Base-by-base conservation (phyloP, 2,329 filamentous ascomycete species). In the Ascochyta clinopodiicola region DNA sequence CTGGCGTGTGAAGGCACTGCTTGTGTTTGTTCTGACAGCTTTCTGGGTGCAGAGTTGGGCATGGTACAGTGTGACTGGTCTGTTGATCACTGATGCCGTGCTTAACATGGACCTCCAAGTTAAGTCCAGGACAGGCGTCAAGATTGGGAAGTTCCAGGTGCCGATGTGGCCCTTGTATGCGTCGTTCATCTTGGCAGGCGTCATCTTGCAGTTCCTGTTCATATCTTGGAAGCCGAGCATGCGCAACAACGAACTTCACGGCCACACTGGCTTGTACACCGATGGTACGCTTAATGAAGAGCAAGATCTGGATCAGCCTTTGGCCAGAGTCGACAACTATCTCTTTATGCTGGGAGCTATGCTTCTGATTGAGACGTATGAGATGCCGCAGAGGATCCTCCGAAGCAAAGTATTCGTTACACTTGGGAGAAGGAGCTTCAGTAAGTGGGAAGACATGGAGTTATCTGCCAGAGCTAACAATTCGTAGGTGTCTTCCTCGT, bases 41-140 rank as follows among this genome's bases (percentile, higher is more conserved):
- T 81, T 76, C 70, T 81, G 79, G 79, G 76, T 79, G 6, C 76
- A 80, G 59, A 76, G 72, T 9, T 81, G 78, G 76, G 78, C 78
- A 0, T 80, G 78, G 78, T 80, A 77, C 57, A 75, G 76, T 15
- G 71, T 80, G 36, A 75, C 76, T 1, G 78, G 76, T 5, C 69
- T 81, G 0, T 67, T 96, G 6, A 61, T 80, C 24, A 73, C 76
- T 6, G 79, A 81, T 49, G 67, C 73, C 15, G 72, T 77, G 13
- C 66, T 77, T 49, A 77, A 79, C 58, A 78, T 79, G 72, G 64
- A 77, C 40, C 75, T 80, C 47, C 67, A 64, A 43, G 42, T 21
- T 44, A 64, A 62, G 38, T 67, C 68, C 6, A 49, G 50, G 7
- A 44, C 38, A 15, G 69, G 68, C 0, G 44, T 69, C 9, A 45